Conservation (phyloP, 345 rosid genomes). For the Excoecaria agallocha region DNA sequence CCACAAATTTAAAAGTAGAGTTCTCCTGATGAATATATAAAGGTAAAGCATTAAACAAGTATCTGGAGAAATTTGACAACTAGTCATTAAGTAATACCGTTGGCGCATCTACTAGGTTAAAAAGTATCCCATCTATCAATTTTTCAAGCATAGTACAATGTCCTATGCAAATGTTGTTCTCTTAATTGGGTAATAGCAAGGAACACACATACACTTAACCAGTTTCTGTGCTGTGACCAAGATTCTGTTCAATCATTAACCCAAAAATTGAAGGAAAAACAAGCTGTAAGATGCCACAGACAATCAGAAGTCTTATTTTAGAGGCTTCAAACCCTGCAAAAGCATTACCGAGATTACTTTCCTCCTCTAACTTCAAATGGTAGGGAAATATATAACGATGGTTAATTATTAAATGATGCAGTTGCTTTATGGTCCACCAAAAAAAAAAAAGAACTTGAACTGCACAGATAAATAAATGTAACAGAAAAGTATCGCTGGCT, state of each 20-base stretch:
- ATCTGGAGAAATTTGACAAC: neutral
- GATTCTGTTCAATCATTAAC: neutral
- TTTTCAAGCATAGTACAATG: neutral
- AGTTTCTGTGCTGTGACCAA: neutral
- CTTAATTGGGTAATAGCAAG: neutral
- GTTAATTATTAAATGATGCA: neutral
- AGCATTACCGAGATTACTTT: neutral
- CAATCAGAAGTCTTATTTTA: neutral
- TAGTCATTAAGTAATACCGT: neutral
- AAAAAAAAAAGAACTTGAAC: neutral
- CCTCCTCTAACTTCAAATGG: neutral
- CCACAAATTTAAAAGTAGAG: neutral
- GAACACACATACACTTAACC: too few relatives aligned
- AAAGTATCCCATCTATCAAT: neutral
- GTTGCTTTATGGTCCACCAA: neutral
- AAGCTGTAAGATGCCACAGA: neutral
- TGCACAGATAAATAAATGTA: too few relatives aligned
- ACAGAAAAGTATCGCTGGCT: too few relatives aligned
- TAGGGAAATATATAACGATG: neutral
- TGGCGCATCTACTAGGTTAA: neutral
- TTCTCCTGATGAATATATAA: neutral
- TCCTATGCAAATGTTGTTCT: neutral
- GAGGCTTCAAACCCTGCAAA: conserved; percentile 15
- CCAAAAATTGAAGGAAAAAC: neutral
- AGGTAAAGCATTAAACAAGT: neutral